A percentile compares a stretch with the other conserved stretches of the same genome.
These are phyloP conservation scores for Aspergillus unguis DNA, from an alignment of 2,329 filamentous ascomycete genomes.

Conservation along the genomic window DNA sequence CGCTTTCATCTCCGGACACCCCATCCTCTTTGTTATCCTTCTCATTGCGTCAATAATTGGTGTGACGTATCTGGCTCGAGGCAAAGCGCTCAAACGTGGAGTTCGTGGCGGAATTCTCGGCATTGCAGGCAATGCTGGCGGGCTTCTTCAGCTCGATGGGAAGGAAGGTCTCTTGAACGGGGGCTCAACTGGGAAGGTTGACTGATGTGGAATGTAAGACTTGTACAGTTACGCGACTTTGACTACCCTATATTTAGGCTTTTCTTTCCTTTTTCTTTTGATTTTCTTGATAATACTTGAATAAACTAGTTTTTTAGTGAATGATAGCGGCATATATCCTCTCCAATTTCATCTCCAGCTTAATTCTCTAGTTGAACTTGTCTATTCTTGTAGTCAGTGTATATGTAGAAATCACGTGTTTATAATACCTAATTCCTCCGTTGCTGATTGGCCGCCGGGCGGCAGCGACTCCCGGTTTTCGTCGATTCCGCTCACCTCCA, in stretches of 20 bases:
- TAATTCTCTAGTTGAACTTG: too few relatives aligned
- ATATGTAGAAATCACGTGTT: slow-evolving; percentile 19
- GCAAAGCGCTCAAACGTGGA: slow-evolving; percentile 28
- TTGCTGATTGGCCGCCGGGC: slow-evolving; percentile 27
- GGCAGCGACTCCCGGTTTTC: slow-evolving; percentile 35
- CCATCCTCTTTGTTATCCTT: slow-evolving; percentile 42
- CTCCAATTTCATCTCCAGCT: not conserved
- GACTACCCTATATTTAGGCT: slow-evolving; percentile 23
- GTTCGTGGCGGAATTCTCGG: slow-evolving; percentile 36
- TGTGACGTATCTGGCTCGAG: slow-evolving; percentile 33
- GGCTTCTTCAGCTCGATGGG: slow-evolving; percentile 49
- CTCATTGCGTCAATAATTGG: slow-evolving; percentile 36
- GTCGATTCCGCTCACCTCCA: slow-evolving; percentile 21
- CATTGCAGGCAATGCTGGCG: slow-evolving; percentile 31
- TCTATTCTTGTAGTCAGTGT: too few relatives aligned
- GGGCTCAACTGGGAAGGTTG: slow-evolving; percentile 45
- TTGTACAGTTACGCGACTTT: slow-evolving; percentile 34
- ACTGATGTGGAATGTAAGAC: slow-evolving; percentile 32
- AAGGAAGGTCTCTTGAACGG: slow-evolving; percentile 47
- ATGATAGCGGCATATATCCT: not conserved
- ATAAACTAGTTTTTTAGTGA: slow-evolving; percentile 6
- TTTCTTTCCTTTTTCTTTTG: slow-evolving; percentile 12
- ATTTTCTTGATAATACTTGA: slow-evolving; percentile 8
- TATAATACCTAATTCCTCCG: slow-evolving; percentile 14
- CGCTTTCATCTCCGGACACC: slow-evolving; percentile 43